Percentiles rank a stretch among this genome's conserved stretches.
phyloP scores from a whole-genome alignment of 768 basidiomycete species.

The Gyrodon lividus region DNA sequence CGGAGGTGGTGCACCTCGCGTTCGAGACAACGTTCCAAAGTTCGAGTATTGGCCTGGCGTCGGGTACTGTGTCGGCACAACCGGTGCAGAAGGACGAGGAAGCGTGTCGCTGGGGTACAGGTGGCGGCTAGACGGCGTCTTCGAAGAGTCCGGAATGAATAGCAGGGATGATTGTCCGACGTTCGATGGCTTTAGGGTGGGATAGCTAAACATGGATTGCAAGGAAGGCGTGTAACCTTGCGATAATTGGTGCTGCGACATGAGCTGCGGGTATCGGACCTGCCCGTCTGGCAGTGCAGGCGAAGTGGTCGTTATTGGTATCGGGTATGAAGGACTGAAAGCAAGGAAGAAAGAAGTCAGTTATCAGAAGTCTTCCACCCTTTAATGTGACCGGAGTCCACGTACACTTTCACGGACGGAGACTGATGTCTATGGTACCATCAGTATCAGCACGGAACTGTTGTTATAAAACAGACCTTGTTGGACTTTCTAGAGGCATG shows the following conservation, averaged over 20 bases:
- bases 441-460: slow-evolving; percentile 35
- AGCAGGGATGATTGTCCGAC: slow-evolving; percentile 43
- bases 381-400: slow-evolving; percentile 6
- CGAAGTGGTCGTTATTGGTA: slow-evolving; percentile 70
- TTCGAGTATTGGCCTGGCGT: slow-evolving; percentile 17
- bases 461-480: slow-evolving; percentile 48
- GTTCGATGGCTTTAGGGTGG: slow-evolving; percentile 32
- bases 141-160: slow-evolving; percentile 38
- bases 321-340: slow-evolving; percentile 40
- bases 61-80: slow-evolving; percentile 11
- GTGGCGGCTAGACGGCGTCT: slow-evolving; percentile 15
- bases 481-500: slow-evolving; percentile 69
- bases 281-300: slow-evolving; percentile 49
- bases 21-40: slow-evolving; percentile 29
- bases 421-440: slow-evolving; percentile 23
- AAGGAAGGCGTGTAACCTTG: slow-evolving; percentile 79
- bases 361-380: slow-evolving; percentile 6
- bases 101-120: slow-evolving; percentile 36
- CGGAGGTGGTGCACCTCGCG: slow-evolving; percentile 22
- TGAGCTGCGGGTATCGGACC: slow-evolving; percentile 66
- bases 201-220: slow-evolving; percentile 67
- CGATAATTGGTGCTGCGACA: slow-evolving; percentile 74
- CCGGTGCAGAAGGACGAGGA: slow-evolving; percentile 34
- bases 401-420: slow-evolving; percentile 38
- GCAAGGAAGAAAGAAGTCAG: slow-evolving; percentile 14